These are phyloP conservation scores for Penicillium arizonense DNA, from an alignment of 495 filamentous ascomycete genomes.

Conservation along the genomic window DNA sequence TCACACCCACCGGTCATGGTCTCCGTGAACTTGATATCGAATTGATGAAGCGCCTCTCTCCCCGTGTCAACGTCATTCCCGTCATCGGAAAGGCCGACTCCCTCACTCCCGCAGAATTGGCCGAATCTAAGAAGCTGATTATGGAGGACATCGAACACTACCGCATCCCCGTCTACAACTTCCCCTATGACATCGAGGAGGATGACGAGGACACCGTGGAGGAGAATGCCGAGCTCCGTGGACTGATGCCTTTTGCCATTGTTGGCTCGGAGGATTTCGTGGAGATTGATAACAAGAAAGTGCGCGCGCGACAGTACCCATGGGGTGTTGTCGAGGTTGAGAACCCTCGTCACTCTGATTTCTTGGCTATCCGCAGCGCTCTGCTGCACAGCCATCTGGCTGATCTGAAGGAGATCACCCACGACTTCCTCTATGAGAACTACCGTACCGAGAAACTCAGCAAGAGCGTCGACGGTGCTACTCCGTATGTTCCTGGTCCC, in stretches of 20 bases:
- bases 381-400: slow-evolving; percentile 96
- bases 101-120: slow-evolving; percentile 91
- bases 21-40: slow-evolving; percentile 98
- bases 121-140: slow-evolving; percentile 98
- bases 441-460: slow-evolving; percentile 99
- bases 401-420: slow-evolving; percentile 98
- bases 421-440: slow-evolving; percentile 99
- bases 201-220: slow-evolving; percentile 99
- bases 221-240: slow-evolving; percentile 95
- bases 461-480: slow-evolving; percentile 94
- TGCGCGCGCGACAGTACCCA: slow-evolving; percentile 93
- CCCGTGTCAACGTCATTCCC: slow-evolving; percentile 97
- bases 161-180: slow-evolving; percentile 99
- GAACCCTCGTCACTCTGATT: slow-evolving; percentile 98
- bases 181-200: slow-evolving; percentile 99
- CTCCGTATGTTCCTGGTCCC: slow-evolving; percentile 63
- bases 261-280: slow-evolving; percentile 94
- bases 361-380: slow-evolving; percentile 94
- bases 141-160: slow-evolving; percentile 99
- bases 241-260: slow-evolving; percentile 98
- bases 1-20: slow-evolving; percentile 96
- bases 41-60: slow-evolving; percentile 97
- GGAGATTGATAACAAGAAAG: slow-evolving; percentile 87
- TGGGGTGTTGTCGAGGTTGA: slow-evolving; percentile 99
- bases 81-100: slow-evolving; percentile 98